Evolutionary conservation across 1,284 basidiomycete species (phyloP), one percentile per base, ranked within the genome.

Genomic region (Microbotryomycetes sp.): DNA sequence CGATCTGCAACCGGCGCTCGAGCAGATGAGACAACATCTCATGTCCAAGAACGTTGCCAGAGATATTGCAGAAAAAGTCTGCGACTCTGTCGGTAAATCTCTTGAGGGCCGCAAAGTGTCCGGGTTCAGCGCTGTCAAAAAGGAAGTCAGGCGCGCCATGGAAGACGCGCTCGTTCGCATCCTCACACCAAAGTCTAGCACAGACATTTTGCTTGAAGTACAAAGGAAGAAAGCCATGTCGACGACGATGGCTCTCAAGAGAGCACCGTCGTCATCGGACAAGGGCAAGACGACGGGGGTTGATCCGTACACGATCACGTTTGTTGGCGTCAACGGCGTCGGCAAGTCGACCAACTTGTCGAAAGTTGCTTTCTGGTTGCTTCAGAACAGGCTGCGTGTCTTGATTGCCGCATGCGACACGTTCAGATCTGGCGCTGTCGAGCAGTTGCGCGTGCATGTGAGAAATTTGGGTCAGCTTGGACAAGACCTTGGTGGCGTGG

Each of bases 311-410:
- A 85, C 86, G 65, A 89, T 99, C 71, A 87, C 91, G 0, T 99
- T 99, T 74, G 93, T 98, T 48, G 96, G 96, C n/a, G 96, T 99
- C 54, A 99, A 99, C 73, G 96, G 96, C 24, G 96, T 99, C 23
- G 96, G 96, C 55, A 99, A 99, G 79, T 96, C 91, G 70, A 98
- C 96, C 4, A 98, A 97, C 75, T 78, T 99, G 28, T 91, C 89
- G 56, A 99, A 99, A 78, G 94, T 99, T 53, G 94, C 91, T 77
- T 98, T 98, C 78, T 98, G 96, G 96, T 81, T 99, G 23, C 85
- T 98, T 52, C 94, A 98, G 77, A 98, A 99, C 73, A 86, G 87
- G 9, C 77, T 94, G 47, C 82, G 88, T 29, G 94, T 99, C 23
- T 81, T 98, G 66, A 97, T 99, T 70, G 96, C 96, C 27, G 96